These are phyloP conservation scores for Penicillium malachiteum DNA, from an alignment of 495 filamentous ascomycete genomes.

Conservation along the genomic window DNA sequence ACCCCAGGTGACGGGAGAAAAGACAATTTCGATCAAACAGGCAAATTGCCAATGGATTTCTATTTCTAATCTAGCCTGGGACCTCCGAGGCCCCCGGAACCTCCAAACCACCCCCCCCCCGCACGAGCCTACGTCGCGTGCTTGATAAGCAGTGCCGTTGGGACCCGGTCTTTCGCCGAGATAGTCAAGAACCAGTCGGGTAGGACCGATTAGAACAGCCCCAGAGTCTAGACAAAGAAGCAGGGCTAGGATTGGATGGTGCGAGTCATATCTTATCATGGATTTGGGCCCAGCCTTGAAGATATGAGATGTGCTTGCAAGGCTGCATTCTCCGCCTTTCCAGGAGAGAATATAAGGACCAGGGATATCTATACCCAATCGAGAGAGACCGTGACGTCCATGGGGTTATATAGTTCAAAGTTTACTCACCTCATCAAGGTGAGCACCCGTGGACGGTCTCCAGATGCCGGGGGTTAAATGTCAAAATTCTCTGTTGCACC, in stretches of 20 bases:
- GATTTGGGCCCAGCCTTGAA: too few species aligned
- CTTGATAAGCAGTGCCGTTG: slow-evolving; percentile 3
- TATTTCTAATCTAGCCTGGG: not conserved
- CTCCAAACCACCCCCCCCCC: not conserved
- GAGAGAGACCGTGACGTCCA: too few species aligned
- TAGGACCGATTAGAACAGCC: not conserved
- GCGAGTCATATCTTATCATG: too few species aligned
- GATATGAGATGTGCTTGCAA: too few species aligned
- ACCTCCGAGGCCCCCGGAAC: not conserved
- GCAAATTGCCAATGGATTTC: not conserved
- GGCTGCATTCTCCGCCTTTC: too few species aligned
- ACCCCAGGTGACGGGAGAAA: not conserved
- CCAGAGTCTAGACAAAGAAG: not conserved
- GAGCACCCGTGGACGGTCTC: too few species aligned
- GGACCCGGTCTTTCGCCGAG: not conserved
- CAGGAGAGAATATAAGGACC: too few species aligned
- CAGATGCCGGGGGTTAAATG: too few species aligned
- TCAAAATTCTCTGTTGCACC: too few species aligned
- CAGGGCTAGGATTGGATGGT: not conserved
- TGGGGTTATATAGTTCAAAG: too few species aligned
- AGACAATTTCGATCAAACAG: not conserved
- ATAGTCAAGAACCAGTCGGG: not conserved
- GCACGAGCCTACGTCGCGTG: slow-evolving; percentile 1
- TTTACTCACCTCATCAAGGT: too few species aligned
- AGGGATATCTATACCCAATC: too few species aligned